Evolutionary conservation across 1,139 yeast species (phyloP).

Genomic region (Magnusiomyces suaveolens): DNA sequence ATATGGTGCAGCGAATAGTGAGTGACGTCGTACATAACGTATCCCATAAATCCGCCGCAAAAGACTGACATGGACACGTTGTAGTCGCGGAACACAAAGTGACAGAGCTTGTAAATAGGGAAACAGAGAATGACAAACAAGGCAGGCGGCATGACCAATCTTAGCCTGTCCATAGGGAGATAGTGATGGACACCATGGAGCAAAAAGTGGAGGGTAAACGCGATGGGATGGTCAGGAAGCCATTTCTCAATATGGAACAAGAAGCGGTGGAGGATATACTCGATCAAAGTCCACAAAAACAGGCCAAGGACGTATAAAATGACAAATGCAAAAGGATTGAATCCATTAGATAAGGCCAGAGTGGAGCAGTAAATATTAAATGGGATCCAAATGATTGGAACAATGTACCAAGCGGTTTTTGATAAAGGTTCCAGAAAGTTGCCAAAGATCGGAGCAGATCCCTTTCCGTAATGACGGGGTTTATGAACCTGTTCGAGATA

Average conservation of each 20-base stretch:
- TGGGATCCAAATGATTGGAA: constrained; percentile 86
- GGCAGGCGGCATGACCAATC: constrained; percentile 95
- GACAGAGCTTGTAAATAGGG: constrained; percentile 56
- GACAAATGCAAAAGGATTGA: constrained; percentile 24
- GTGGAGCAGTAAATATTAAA: constrained; percentile 48
- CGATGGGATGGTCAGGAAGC: constrained; percentile 69
- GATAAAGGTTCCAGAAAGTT: constrained; percentile 64
- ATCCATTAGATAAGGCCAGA: constrained; percentile 28
- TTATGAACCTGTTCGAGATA: constrained; percentile 93
- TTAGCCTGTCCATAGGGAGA: constrained; percentile 87
- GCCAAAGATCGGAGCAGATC: constrained; percentile 83
- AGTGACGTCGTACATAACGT: constrained; percentile 79
- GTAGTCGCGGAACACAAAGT: constrained; percentile 44
- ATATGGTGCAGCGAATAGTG: constrained; percentile 88
- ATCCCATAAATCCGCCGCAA: constrained; percentile 94
- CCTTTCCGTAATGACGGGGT: constrained; percentile 87
- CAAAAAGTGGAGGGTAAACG: constrained; percentile 74
- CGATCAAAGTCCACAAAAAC: constrained; percentile 85
- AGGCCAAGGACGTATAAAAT: constrained; percentile 53
- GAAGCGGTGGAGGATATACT: constrained; percentile 80
- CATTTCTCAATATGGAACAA: constrained; percentile 82
- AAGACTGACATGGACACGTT: constrained; percentile 60
- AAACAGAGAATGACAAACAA: constrained; percentile 49
- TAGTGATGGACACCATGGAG: constrained; percentile 96
- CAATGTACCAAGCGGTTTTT: constrained; percentile 68